Evolutionary conservation across 768 basidiomycete species (phyloP).

Genomic region (Pseudohyphozyma bogoriensis): DNA sequence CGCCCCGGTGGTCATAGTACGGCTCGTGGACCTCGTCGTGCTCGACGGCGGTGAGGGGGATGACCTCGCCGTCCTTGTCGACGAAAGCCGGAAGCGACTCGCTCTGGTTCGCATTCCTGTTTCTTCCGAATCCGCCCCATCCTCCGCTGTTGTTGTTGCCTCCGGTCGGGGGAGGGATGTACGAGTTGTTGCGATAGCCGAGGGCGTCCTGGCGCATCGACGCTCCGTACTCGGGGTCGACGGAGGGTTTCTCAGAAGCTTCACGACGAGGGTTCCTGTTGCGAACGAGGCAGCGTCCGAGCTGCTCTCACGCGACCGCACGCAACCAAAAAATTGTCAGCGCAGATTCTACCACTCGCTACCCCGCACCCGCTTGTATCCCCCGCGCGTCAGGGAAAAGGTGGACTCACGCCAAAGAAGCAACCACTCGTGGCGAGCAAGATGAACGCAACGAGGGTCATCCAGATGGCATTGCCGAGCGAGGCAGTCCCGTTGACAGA

Average conservation of each 20-base stretch:
- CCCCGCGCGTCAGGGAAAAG: background rate
- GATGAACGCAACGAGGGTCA: slow-evolving; percentile 75
- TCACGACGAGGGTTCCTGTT: slow-evolving; percentile 8
- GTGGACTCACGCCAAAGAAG: slow-evolving; percentile 54
- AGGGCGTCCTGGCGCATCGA: slow-evolving; percentile 19
- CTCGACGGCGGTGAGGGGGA: slow-evolving; percentile 18
- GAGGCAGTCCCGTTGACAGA: slow-evolving; percentile 1
- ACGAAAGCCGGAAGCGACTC: slow-evolving; percentile 5
- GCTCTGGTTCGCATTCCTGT: background rate
- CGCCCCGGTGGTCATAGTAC: background rate
- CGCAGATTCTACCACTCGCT: too few species aligned
- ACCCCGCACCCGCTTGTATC: background rate
- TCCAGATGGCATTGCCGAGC: slow-evolving; percentile 77
- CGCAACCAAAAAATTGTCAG: background rate
- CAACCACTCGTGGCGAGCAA: slow-evolving; percentile 82
- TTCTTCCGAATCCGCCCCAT: background rate
- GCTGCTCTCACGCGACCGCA: too few species aligned
- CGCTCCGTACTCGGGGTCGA: slow-evolving; percentile 14
- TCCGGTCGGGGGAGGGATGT: background rate
- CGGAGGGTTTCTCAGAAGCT: slow-evolving; percentile 9
- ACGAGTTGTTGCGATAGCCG: background rate
- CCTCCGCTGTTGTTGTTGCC: too few species aligned
- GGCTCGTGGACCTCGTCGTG: slow-evolving; percentile 7
- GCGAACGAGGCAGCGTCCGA: slow-evolving; percentile 22
- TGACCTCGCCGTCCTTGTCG: slow-evolving; percentile 20